phyloP scores from a whole-genome alignment of 331 rosid species.

The Erythrophleum ivorense region DNA sequence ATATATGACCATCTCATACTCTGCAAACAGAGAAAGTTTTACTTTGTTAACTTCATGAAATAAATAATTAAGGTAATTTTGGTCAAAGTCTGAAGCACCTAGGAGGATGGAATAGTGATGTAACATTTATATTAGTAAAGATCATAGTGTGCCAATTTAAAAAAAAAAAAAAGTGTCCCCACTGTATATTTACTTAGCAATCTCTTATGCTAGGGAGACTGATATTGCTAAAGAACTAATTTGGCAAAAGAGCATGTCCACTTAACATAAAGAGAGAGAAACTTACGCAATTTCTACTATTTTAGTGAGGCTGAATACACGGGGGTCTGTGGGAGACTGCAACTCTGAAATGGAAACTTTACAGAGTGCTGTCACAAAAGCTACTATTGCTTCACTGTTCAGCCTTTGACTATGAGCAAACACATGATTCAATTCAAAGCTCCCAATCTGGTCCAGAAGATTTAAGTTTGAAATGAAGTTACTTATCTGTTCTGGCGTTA shows the following conservation, averaged over 20 bases:
- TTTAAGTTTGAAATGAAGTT: slow-evolving; percentile 87
- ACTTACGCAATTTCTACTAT: slow-evolving; percentile 97
- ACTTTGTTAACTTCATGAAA: too few species aligned
- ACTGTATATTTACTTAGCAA: slow-evolving; percentile 20
- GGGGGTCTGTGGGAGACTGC: slow-evolving; percentile 99
- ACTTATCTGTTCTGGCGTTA: slow-evolving; percentile 89
- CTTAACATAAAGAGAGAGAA: slow-evolving; percentile 35
- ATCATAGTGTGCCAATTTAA: not conserved
- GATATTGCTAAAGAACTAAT: slow-evolving; percentile 13
- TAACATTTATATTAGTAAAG: not conserved
- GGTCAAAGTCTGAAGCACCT: not conserved
- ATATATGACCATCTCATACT: too few species aligned
- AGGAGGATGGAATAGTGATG: not conserved
- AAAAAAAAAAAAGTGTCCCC: slow-evolving; percentile 2
- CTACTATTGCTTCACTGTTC: slow-evolving; percentile 97
- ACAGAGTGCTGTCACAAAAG: slow-evolving; percentile 94
- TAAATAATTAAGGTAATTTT: not conserved
- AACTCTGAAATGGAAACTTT: slow-evolving; percentile 92
- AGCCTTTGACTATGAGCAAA: slow-evolving; percentile 98
- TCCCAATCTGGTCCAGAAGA: slow-evolving; percentile 96
- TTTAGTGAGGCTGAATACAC: slow-evolving; percentile 98
- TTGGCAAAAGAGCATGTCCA: slow-evolving; percentile 33
- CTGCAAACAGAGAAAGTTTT: too few species aligned
- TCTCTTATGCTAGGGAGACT: not conserved
- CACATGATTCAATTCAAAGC: slow-evolving; percentile 95